Percentiles rank a stretch among this genome's conserved stretches.
Conservation (phyloP, 768 basidiomycete genomes). For the Tylopilus plumbeoviolaceoides region DNA sequence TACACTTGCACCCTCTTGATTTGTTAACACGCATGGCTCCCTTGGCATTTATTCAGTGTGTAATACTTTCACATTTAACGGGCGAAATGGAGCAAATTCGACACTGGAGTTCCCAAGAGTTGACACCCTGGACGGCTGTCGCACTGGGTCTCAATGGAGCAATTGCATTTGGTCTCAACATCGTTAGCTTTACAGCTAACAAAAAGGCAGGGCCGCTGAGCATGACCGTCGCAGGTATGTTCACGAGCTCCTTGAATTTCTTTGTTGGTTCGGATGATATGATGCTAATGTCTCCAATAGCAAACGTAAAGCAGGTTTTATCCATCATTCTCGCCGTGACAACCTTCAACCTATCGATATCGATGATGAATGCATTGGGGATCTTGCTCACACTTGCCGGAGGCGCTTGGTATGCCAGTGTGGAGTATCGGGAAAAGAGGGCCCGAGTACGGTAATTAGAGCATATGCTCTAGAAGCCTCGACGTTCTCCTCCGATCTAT, state of each 20-base stretch:
- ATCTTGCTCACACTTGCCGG: constrained; percentile 82
- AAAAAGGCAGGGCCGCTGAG: constrained; percentile 83
- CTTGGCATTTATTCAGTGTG: constrained; percentile 85
- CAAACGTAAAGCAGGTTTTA: constrained; percentile 90
- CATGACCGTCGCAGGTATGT: constrained; percentile 86
- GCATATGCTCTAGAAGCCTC: neutral
- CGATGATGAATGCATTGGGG: constrained; percentile 73
- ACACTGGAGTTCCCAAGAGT: constrained; percentile 40
- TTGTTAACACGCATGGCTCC: constrained; percentile 89
- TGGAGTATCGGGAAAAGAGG: constrained; percentile 55
- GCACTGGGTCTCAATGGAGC: constrained; percentile 73
- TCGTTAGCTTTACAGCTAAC: constrained; percentile 96
- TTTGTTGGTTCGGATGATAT: neutral
- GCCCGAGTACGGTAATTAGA: constrained; percentile 15
- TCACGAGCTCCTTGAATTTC: neutral
- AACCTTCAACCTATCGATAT: constrained; percentile 82
- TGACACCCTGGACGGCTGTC: constrained; percentile 37
- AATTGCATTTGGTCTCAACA: constrained; percentile 90
- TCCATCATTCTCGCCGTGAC: constrained; percentile 81
- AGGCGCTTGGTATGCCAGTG: constrained; percentile 74
- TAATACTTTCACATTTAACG: constrained; percentile 66
- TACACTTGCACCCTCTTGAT: constrained; percentile 71
- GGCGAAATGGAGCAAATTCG: constrained; percentile 75
- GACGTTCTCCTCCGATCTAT: neutral
- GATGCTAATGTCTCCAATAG: constrained; percentile 35